Evolutionary conservation across 106 monocot species (phyloP), one percentile per base, ranked within the genome.

Genomic region (Apostasia ramifera): DNA sequence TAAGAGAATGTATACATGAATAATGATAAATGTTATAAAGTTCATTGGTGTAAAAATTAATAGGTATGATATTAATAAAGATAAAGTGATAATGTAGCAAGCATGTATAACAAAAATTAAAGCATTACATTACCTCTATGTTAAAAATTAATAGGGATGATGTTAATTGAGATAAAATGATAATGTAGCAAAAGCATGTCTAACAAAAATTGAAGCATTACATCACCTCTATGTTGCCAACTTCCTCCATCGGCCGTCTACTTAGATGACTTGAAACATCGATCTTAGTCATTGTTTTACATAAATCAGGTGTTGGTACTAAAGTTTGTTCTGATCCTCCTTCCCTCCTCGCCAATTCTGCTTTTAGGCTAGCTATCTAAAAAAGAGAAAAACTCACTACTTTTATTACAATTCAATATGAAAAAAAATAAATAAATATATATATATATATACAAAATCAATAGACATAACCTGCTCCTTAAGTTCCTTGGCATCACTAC

Each of bases 331-430:
- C 75, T 12, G 67, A 42, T 77, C 70, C 84, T 79, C 64, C 81
- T 6, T 76, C 79, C 82, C 78, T 91, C 40, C 71, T 75, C 61
- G 82, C 73, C 10, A 91, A 79, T 75, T 79, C 84, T 44, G 80
- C 79, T 72, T 85, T 87, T 48, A 91, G 84, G 2, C 69, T 55
- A 63, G 82, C 78, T 49, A 91, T 82, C 91, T 91, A 63, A 66
- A 26, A 26, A 26, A 26, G 26, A 26, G 26, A 26, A 26, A 26
- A 26, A 26, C 26, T 26, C 26, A 26, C 26, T 26, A 26, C 26
- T 26, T 26, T 26, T 26, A 26, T 26, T 26, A 26, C 26, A 26
- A 66, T 46, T 46, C 47, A 45, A 57, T 3, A 61, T 6, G 61
- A 37, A 40, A 8, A 40, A 66, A 38, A 60, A 51, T 9, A 10